phyloP scores from a whole-genome alignment of 1,284 basidiomycete genomes.

The Neolentinus lepideus region DNA sequence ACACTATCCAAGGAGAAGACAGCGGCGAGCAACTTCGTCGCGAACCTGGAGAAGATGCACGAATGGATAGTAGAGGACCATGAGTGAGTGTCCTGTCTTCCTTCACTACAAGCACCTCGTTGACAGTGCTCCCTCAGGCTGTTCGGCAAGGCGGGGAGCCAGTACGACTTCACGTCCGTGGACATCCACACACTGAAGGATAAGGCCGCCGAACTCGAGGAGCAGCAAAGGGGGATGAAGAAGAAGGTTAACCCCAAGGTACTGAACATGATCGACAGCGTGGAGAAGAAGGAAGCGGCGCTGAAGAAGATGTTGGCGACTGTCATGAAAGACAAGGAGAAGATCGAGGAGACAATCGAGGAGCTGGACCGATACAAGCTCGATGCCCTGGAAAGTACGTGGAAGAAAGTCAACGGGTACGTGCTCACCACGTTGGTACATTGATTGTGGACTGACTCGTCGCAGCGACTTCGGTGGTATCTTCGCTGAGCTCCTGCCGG shows the following conservation, averaged over 20 bases:
- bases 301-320: slow-evolving; percentile 87
- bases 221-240: slow-evolving; percentile 81
- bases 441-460: slow-evolving; percentile 3
- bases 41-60: slow-evolving; percentile 72
- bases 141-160: slow-evolving; percentile 80
- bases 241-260: slow-evolving; percentile 96
- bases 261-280: slow-evolving; percentile 91
- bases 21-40: slow-evolving; percentile 34
- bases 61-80: slow-evolving; percentile 89
- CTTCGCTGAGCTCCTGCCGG: slow-evolving; percentile 93
- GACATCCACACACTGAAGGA: slow-evolving; percentile 62
- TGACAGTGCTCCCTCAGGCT: slow-evolving; percentile 30
- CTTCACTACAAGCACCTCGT: not conserved
- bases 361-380: slow-evolving; percentile 94
- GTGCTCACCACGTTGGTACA: slow-evolving; percentile 18
- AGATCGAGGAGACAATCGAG: slow-evolving; percentile 93
- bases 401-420: slow-evolving; percentile 91
- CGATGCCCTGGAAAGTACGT: slow-evolving; percentile 90
- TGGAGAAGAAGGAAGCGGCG: slow-evolving; percentile 89
- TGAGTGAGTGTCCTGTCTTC: slow-evolving; percentile 44
- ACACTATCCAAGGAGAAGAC: slow-evolving; percentile 48
- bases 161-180: slow-evolving; percentile 78
- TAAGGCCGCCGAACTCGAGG: slow-evolving; percentile 73
- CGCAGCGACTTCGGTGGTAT: slow-evolving; percentile 92
- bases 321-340: slow-evolving; percentile 90